Base-by-base conservation (phyloP, 2,329 filamentous ascomycete species). In the Ceratocystis alfenasii region DNA sequence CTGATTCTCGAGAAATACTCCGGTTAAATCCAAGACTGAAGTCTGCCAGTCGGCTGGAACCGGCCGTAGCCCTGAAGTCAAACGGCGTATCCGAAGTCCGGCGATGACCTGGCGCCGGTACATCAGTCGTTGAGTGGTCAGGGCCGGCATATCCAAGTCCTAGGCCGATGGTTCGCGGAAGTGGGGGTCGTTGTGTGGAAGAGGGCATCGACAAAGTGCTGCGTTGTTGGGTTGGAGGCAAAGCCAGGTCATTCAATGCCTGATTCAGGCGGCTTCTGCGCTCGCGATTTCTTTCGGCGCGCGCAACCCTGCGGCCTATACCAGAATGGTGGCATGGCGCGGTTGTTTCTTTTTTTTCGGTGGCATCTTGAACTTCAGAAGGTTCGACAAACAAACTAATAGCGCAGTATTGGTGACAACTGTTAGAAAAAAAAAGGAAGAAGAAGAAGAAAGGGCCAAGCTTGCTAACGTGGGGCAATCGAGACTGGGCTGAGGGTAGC, bases 341-440 rank as follows among this genome's bases (percentile, higher is more conserved):
- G 20, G 25, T 36, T 20, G 28, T 36, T 59, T 59, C 55, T 36
- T 59, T 59, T 25, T 59, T 28, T n/a, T 59, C 55, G 15, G 55
- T 36, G 28, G 55, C 4, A n/a, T 28, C 55, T 36, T 59, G 55
- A 25, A 28, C 28, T 59, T 59, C 55, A 59, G 25, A 33, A n/a
- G 55, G 55, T 36, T 59, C 55, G 30, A 59, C 55, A 59, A 59
- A 59, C 6, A 59, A 17, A 59, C 55, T 59, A 59, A 59, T 36
- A 59, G 17, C 28, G 10, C 15, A 59, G 12, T 15, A 36, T 8
- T 59, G 1, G 33, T 20, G 25, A n/a, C 20, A 25, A 20, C 15
- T 33, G 53, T 57, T 57, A 57, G 53, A 17, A 30, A 57, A 57
- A 6, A 57, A 57, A 2, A 25, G 1, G 10, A 12, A 12, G 0